phyloP scores from a whole-genome alignment of 768 basidiomycete species.

The Rickenella mellea region DNA sequence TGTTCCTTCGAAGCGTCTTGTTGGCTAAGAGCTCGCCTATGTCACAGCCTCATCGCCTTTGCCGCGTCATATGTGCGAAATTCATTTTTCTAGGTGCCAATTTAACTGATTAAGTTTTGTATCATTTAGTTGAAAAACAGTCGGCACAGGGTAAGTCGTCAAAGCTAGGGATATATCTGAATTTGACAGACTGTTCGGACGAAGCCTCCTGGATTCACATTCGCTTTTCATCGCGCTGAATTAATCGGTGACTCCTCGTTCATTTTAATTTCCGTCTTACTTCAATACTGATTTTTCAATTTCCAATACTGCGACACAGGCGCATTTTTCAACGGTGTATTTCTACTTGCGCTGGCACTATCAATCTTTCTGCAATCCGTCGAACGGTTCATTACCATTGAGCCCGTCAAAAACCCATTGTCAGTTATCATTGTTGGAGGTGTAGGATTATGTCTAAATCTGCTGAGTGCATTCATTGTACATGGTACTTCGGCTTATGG shows the following conservation, averaged over 20 bases:
- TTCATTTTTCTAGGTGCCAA: no score
- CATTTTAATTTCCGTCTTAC: slow-evolving; percentile 10
- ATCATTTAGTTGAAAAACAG: no score
- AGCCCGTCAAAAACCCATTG: slow-evolving; percentile 31
- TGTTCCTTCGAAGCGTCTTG: no score
- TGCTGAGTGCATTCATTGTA: slow-evolving; percentile 37
- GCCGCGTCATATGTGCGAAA: no score
- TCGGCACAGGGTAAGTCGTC: no score
- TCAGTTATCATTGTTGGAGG: slow-evolving; percentile 40
- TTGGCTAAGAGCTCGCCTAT: no score
- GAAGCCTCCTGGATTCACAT: slow-evolving; percentile 43
- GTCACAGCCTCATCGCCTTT: no score
- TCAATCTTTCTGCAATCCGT: slow-evolving; percentile 45
- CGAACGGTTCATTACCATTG: slow-evolving; percentile 41
- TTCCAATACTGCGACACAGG: slow-evolving; percentile 21
- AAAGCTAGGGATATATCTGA: no score
- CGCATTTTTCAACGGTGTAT: slow-evolving; percentile 46
- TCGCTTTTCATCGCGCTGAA: slow-evolving; percentile 47
- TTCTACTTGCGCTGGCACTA: slow-evolving; percentile 41
- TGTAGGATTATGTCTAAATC: slow-evolving; percentile 37
- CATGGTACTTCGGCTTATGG: slow-evolving; percentile 25
- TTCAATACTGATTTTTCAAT: background rate
- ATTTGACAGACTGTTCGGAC: no score
- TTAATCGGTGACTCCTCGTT: no score
- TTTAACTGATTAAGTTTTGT: no score